These are phyloP conservation scores for Closterium sp. DNA, from an alignment of 139 green algal species.

Conservation along the genomic window DNA sequence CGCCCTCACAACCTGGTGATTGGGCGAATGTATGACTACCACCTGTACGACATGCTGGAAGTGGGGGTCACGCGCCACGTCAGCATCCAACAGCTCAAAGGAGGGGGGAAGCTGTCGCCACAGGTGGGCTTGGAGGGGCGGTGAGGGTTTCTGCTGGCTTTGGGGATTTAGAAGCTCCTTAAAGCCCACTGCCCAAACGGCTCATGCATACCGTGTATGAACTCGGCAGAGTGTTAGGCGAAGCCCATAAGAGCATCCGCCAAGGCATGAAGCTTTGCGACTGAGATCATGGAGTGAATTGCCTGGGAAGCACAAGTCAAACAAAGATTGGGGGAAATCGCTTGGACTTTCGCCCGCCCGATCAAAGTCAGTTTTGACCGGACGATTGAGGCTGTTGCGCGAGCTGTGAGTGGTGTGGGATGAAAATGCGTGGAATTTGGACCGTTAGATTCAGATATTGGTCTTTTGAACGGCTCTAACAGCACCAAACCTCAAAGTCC, in stretches of 20 bases:
- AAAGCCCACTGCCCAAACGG: background rate
- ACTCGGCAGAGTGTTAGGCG: background rate
- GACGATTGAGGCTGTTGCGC: too few species aligned
- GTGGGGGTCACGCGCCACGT: slow-evolving; percentile 39
- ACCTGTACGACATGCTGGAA: slow-evolving; percentile 79
- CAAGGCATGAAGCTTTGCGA: too few species aligned
- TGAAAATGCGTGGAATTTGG: too few species aligned
- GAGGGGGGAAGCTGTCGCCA: slow-evolving; percentile 18
- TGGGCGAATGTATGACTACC: slow-evolving; percentile 85
- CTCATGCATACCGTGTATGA: background rate
- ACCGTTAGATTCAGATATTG: too few species aligned
- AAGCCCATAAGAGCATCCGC: background rate
- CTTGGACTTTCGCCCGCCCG: too few species aligned
- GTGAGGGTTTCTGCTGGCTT: background rate
- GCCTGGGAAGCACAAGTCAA: too few species aligned
- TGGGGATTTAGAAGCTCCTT: background rate
- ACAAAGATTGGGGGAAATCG: too few species aligned
- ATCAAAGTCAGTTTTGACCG: too few species aligned
- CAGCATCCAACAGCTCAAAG: slow-evolving; percentile 17
- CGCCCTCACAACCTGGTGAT: slow-evolving; percentile 91
- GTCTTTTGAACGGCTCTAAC: too few species aligned
- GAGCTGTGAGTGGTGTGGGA: too few species aligned
- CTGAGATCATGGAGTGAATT: too few species aligned
- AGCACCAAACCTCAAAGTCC: too few species aligned
- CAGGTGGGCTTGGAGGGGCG: background rate